These are phyloP conservation scores for Cryptococcus hybrid DNA, from an alignment of 1,284 basidiomycete genomes.

Conservation along the genomic window DNA sequence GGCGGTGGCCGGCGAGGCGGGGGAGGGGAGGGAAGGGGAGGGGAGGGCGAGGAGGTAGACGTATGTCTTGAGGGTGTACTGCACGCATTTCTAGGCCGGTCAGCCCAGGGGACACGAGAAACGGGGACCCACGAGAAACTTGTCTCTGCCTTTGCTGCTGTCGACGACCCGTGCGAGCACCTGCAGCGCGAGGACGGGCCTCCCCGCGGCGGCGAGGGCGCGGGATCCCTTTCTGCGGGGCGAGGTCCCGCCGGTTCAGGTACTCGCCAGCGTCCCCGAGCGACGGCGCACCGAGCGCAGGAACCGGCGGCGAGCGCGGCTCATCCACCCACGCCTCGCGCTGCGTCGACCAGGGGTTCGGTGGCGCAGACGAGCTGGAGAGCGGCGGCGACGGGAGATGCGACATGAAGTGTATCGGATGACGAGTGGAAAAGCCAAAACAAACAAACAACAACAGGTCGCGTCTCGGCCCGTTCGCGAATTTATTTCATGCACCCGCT, in stretches of 20 bases:
- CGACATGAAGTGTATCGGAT: not conserved
- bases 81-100: too few species aligned
- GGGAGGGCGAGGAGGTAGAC: slow-evolving; percentile 39
- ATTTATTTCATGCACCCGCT: too few species aligned
- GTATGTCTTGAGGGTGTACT: slow-evolving; percentile 34
- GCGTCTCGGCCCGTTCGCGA: too few species aligned
- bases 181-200: slow-evolving; percentile 19
- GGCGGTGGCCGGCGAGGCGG: not conserved
- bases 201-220: not conserved
- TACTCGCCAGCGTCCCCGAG: not conserved
- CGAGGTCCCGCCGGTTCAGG: not conserved
- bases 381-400: slow-evolving; percentile 24
- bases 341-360: not conserved
- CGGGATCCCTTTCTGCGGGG: not conserved
- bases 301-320: not conserved
- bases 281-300: not conserved
- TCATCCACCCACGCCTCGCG: too few species aligned
- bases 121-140: slow-evolving; percentile 36
- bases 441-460: too few species aligned
- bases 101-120: not conserved
- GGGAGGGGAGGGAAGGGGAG: not conserved
- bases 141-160: slow-evolving; percentile 43
- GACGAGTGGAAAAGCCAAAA: not conserved
- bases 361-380: not conserved
- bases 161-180: slow-evolving; percentile 41